These are phyloP conservation scores for Gynostemma pentaphyllum DNA, from an alignment of 306 rosid genomes.

Conservation along the genomic window DNA sequence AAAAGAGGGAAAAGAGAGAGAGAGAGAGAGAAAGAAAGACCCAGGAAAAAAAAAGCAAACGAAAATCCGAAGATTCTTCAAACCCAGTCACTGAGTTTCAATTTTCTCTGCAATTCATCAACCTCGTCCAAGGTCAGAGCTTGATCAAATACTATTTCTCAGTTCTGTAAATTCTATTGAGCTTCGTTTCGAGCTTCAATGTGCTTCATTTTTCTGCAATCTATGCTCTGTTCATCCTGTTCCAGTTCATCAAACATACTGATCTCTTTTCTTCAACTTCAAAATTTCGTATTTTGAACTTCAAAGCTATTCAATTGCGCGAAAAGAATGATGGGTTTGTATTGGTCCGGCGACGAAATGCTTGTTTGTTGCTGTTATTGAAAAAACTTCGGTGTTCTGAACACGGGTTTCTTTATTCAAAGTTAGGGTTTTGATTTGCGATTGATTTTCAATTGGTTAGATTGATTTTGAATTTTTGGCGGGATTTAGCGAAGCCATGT, in stretches of 20 bases:
- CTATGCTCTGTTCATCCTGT: slow-evolving; percentile 19
- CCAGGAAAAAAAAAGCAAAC: neutral
- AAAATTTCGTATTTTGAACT: slow-evolving; percentile 35
- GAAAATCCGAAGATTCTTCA: slow-evolving; percentile 42
- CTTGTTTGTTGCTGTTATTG: slow-evolving; percentile 23
- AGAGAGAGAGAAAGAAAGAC: slow-evolving; percentile 1
- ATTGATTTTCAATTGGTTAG: slow-evolving; percentile 25
- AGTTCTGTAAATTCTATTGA: slow-evolving; percentile 2
- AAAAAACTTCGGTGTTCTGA: slow-evolving; percentile 16
- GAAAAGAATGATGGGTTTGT: slow-evolving; percentile 28
- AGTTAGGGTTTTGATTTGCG: slow-evolving; percentile 48
- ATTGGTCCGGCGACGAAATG: slow-evolving; percentile 43
- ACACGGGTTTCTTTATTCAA: slow-evolving; percentile 30
- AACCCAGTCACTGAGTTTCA: slow-evolving; percentile 42
- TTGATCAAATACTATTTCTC: slow-evolving; percentile 28
- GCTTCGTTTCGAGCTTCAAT: slow-evolving; percentile 35
- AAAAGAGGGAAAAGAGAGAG: neutral
- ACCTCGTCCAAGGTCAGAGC: slow-evolving; percentile 44
- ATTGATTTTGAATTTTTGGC: slow-evolving; percentile 25
- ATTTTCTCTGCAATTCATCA: slow-evolving; percentile 57
- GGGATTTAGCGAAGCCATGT: slow-evolving; percentile 25
- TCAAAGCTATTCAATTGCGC: slow-evolving; percentile 33
- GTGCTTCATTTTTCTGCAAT: slow-evolving; percentile 20
- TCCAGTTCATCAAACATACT: slow-evolving; percentile 31
- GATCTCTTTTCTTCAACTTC: slow-evolving; percentile 50